Evolutionary conservation across 2,329 filamentous ascomycete genomes (phyloP).

Genomic region (Eutypa lata): DNA sequence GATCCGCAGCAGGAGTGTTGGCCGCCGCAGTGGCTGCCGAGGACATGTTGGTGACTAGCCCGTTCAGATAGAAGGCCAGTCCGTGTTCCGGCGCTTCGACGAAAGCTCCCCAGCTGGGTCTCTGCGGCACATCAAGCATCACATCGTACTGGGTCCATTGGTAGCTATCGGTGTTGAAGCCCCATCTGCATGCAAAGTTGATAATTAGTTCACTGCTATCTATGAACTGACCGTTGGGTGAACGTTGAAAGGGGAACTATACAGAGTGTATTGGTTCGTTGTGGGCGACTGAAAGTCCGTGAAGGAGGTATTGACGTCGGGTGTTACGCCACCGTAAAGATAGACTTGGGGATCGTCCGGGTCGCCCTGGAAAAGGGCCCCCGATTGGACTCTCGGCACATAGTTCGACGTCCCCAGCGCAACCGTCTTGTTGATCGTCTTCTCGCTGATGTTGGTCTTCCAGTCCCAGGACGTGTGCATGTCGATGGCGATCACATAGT

Average conservation of each 20-base stretch:
- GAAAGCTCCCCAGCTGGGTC: slow-evolving; percentile 7
- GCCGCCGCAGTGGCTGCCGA: background rate
- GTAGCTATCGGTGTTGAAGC: slow-evolving; percentile 4
- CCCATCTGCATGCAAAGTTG: slow-evolving; percentile 4
- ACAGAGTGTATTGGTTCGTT: slow-evolving; percentile 5
- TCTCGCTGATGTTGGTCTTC: slow-evolving; percentile 5
- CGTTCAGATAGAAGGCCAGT: slow-evolving; percentile 17
- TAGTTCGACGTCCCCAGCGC: slow-evolving; percentile 1
- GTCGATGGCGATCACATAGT: slow-evolving; percentile 5
- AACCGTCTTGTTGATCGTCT: slow-evolving; percentile 1
- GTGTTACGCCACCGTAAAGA: slow-evolving; percentile 6
- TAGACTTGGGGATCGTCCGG: slow-evolving; percentile 3
- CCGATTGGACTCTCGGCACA: slow-evolving; percentile 5
- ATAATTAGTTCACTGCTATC: no score
- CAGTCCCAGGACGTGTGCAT: slow-evolving; percentile 5
- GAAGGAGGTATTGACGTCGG: slow-evolving; percentile 6
- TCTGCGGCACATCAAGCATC: background rate
- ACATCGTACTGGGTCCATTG: slow-evolving; percentile 8
- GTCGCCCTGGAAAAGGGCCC: slow-evolving; percentile 3
- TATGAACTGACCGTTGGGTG: no score
- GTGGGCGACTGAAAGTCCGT: slow-evolving; percentile 4
- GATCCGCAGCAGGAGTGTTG: slow-evolving; percentile 4
- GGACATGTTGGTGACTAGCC: slow-evolving; percentile 10
- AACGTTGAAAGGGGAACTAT: no score
- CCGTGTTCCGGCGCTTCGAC: slow-evolving; percentile 3